A percentile compares a stretch with the other conserved stretches of the same genome.
phyloP scores from a whole-genome alignment of 768 basidiomycete species.

The Clitopilus hobsonii region DNA sequence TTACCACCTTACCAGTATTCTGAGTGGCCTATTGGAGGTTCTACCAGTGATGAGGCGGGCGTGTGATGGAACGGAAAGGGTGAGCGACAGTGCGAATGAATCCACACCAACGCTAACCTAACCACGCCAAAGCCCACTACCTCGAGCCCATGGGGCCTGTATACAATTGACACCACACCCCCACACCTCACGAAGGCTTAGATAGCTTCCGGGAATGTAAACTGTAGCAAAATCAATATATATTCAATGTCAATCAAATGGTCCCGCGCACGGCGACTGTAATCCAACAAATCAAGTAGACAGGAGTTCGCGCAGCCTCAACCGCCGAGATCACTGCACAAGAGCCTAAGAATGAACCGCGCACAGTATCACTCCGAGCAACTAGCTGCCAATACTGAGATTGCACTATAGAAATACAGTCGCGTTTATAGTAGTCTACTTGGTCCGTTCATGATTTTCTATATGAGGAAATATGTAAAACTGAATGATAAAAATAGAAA shows the following conservation, averaged over 20 bases:
- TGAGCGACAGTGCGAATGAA: not conserved
- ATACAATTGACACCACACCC: not conserved
- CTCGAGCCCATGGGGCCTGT: not conserved
- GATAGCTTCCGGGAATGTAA: not conserved
- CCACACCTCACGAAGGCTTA: not conserved
- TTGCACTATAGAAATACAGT: not conserved
- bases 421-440: not conserved
- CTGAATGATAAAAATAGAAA: not conserved
- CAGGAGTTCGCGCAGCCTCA: not conserved
- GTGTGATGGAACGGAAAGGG: not conserved
- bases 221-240: not conserved
- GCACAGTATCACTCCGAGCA: not conserved
- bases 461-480: not conserved
- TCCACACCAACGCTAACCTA: not conserved
- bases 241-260: not conserved
- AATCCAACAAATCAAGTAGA: not conserved
- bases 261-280: not conserved
- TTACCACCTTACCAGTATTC: no score
- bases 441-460: not conserved
- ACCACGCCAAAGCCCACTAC: not conserved
- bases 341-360: not conserved
- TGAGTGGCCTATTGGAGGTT: no score
- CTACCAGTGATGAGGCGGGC: not conserved
- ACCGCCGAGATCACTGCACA: not conserved
- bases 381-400: not conserved